These are phyloP conservation scores for Fusarium sp. DNA, from an alignment of 2,329 filamentous ascomycete genomes.

Conservation along the genomic window DNA sequence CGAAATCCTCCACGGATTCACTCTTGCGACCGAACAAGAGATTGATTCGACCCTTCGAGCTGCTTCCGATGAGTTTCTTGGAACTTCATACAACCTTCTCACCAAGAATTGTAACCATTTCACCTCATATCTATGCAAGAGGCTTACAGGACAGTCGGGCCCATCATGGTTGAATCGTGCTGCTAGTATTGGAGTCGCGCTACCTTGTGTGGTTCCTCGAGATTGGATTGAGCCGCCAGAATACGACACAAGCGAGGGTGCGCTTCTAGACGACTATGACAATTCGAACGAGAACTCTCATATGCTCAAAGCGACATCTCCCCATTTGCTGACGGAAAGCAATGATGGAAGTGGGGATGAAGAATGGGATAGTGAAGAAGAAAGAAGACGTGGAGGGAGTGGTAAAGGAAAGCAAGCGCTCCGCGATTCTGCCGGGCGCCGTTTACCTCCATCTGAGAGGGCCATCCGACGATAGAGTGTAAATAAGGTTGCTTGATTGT, in stretches of 20 bases:
- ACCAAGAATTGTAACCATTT: constrained; percentile 93
- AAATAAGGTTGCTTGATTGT: not conserved
- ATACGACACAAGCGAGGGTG: constrained; percentile 77
- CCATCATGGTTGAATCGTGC: constrained; percentile 85
- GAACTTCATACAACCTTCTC: constrained; percentile 82
- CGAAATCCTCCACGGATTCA: constrained; percentile 83
- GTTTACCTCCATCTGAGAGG: constrained; percentile 63
- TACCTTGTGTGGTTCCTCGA: constrained; percentile 84
- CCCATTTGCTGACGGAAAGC: constrained; percentile 47
- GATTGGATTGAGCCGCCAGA: constrained; percentile 87
- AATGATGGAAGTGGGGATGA: constrained; percentile 45
- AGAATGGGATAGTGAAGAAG: constrained; percentile 60
- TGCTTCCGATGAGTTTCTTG: constrained; percentile 78
- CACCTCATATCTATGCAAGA: constrained; percentile 79
- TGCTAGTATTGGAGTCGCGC: constrained; percentile 81
- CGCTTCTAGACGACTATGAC: constrained; percentile 69
- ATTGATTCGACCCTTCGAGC: constrained; percentile 76
- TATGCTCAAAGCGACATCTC: constrained; percentile 63
- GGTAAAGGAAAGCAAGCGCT: constrained; percentile 59
- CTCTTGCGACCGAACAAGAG: constrained; percentile 74
- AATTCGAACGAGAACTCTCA: constrained; percentile 64
- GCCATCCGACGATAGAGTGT: constrained; percentile 52
- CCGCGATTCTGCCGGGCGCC: constrained; percentile 62
- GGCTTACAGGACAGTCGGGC: constrained; percentile 75
- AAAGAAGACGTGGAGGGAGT: constrained; percentile 52